phyloP scores from a whole-genome alignment of 768 basidiomycete genomes.

The Terana coerulea region DNA sequence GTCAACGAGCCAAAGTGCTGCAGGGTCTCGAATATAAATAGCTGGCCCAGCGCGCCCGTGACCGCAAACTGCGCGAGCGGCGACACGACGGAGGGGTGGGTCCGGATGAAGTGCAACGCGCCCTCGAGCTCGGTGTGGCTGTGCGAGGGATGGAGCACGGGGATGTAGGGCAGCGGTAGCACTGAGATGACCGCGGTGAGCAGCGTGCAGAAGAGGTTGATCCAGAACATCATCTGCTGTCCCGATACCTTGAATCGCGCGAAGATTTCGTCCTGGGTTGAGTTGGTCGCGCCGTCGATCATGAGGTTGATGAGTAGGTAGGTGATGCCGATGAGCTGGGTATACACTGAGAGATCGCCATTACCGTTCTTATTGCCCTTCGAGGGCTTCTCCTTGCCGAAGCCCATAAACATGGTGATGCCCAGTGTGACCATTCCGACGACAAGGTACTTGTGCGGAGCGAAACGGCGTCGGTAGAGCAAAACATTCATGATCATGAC shows the following conservation, averaged over 20 bases:
- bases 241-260: constrained; percentile 68
- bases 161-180: constrained; percentile 76
- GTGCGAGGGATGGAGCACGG: constrained; percentile 71
- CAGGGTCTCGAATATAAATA: constrained; percentile 97
- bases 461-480: constrained; percentile 89
- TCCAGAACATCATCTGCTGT: constrained; percentile 99
- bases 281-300: constrained; percentile 91
- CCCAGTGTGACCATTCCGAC: constrained; percentile 89
- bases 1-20: constrained; percentile 90
- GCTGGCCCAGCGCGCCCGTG: constrained; percentile 90
- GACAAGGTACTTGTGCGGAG: constrained; percentile 92
- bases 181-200: constrained; percentile 66
- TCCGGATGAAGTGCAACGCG: constrained; percentile 69
- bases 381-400: constrained; percentile 58
- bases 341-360: constrained; percentile 41
- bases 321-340: constrained; percentile 64
- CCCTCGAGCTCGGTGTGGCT: constrained; percentile 61
- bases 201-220: constrained; percentile 82
- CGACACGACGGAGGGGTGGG: constrained; percentile 68
- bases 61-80: constrained; percentile 84
- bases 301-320: constrained; percentile 84
- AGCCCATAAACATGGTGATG: constrained; percentile 92
- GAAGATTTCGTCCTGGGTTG: constrained; percentile 97
- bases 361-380: constrained; percentile 32
- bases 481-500: constrained; percentile 98